Evolutionary conservation across 805 yeast genomes (phyloP), one percentile per base, ranked within the genome.

Genomic region (Teunomyces panamensis): DNA sequence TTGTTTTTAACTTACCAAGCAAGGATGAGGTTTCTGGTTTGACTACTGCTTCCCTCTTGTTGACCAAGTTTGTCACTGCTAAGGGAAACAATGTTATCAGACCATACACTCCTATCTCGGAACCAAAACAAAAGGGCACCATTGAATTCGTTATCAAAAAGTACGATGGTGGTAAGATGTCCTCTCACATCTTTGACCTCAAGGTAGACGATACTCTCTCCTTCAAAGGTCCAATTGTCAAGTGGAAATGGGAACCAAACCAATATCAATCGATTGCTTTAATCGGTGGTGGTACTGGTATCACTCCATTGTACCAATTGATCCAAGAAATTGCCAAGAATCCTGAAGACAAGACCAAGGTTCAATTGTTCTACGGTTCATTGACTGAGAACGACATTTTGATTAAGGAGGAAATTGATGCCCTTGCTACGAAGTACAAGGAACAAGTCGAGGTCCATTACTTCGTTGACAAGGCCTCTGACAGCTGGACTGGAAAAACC

Each of bases 251-350:
- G 89, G 79, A 79, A 59, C 86, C 92, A 57, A 92, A 94, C 78
- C 81, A 84, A 65, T 92, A 80, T 75, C 81, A 87, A 61, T 74
- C 82, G 55, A 82, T 94, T 65, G 81, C 85, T 49, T 79, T 94
- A 65, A 76, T 94, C 57, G 98, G 97, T 60, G 99, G 96, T 63
- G 99, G 99, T 64, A 79, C 96, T 44, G 98, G 98, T 71, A 91
- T 94, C 68, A 89, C 97, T 42, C 99, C 99, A 50, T 78, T 94
- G 70, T 91, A 79, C 78, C 99, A 94, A 77, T 72, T 94, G 67
- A 68, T 89, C 53, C 85, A 82, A 61, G 84, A 81, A 65, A 80
- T 92, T 64, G 77, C 87, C 62, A 76, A 78, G 64, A 82, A 91
- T 77, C 91, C 96, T 48, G 74, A 71, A 41, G 98, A 94, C 74